These are phyloP conservation scores for Sporisorium graminicola DNA, from an alignment of 1,284 basidiomycete species.

Conservation along the genomic window DNA sequence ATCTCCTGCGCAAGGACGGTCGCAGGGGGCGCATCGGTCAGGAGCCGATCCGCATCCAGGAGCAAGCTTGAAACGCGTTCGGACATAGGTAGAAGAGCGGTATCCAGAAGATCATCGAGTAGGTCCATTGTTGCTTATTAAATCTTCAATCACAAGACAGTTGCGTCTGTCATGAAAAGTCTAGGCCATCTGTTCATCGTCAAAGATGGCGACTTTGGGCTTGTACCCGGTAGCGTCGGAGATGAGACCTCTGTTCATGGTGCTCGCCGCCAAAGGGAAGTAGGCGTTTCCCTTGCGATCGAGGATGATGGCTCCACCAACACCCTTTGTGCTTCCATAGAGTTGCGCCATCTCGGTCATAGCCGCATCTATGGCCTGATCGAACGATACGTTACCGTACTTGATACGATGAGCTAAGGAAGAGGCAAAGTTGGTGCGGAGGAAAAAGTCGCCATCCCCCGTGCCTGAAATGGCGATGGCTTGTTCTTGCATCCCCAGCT, in stretches of 20 bases:
- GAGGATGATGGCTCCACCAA: slow-evolving; percentile 79
- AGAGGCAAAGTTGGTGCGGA: slow-evolving; percentile 77
- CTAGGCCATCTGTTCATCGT: slow-evolving; percentile 74
- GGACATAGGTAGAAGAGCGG: too few species aligned
- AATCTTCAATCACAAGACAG: too few species aligned
- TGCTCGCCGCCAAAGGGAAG: slow-evolving; percentile 75
- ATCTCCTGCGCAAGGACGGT: too few species aligned
- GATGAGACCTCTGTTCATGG: slow-evolving; percentile 86
- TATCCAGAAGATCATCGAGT: too few species aligned
- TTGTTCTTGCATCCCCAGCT: slow-evolving; percentile 9
- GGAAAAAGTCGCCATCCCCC: slow-evolving; percentile 86
- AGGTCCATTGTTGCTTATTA: too few species aligned
- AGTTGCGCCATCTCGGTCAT: slow-evolving; percentile 75
- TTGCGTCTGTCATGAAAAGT: too few species aligned
- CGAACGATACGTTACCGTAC: slow-evolving; percentile 70
- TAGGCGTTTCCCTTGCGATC: slow-evolving; percentile 75
- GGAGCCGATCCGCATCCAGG: too few species aligned
- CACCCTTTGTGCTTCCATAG: slow-evolving; percentile 76
- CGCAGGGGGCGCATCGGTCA: too few species aligned
- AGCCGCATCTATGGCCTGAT: slow-evolving; percentile 75
- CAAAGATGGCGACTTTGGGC: slow-evolving; percentile 81
- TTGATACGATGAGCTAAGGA: slow-evolving; percentile 79
- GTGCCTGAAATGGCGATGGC: slow-evolving; percentile 84
- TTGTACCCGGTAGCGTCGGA: slow-evolving; percentile 74
- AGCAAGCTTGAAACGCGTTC: too few species aligned